Evolutionary conservation across 495 filamentous ascomycete species (phyloP).

Genomic region (Tetracladium setigerum): DNA sequence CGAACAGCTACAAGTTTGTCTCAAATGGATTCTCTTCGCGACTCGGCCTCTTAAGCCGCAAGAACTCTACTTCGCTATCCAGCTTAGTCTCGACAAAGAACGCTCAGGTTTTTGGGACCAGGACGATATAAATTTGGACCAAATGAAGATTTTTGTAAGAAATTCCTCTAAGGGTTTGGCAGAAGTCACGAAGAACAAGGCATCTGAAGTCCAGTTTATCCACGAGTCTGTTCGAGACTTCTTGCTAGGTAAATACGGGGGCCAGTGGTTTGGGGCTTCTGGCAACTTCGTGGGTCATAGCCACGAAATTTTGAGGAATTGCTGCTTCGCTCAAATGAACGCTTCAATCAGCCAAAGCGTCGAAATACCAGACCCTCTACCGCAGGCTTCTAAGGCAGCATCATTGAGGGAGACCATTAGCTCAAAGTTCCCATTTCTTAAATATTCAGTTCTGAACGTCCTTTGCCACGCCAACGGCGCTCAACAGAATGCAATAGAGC

Average conservation of each 20-base stretch:
- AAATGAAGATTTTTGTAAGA: slow-evolving; percentile 24
- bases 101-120: slow-evolving; percentile 13
- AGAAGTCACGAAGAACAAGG: slow-evolving; percentile 19
- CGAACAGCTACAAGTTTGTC: slow-evolving; percentile 18
- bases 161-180: slow-evolving; percentile 29
- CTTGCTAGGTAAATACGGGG: slow-evolving; percentile 14
- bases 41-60: slow-evolving; percentile 21
- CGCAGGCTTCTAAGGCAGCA: slow-evolving; percentile 17
- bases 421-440: slow-evolving; percentile 32
- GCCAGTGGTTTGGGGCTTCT: slow-evolving; percentile 16
- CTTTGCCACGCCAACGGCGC: slow-evolving; percentile 35
- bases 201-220: slow-evolving; percentile 29
- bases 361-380: slow-evolving; percentile 19
- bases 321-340: slow-evolving; percentile 23
- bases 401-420: slow-evolving; percentile 16
- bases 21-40: slow-evolving; percentile 34
- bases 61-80: slow-evolving; percentile 31
- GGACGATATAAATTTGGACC: slow-evolving; percentile 18
- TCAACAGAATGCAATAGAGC: slow-evolving; percentile 29
- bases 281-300: slow-evolving; percentile 21
- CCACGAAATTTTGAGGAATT: slow-evolving; percentile 30
- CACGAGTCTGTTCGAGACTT: slow-evolving; percentile 37
- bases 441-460: slow-evolving; percentile 36
- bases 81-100: slow-evolving; percentile 9
- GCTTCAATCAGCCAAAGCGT: slow-evolving; percentile 15